A percentile compares a stretch with the other conserved stretches of the same genome.
phyloP scores from a whole-genome alignment of 1,284 basidiomycete species.

The Apiotrichum akiyoshidainum region DNA sequence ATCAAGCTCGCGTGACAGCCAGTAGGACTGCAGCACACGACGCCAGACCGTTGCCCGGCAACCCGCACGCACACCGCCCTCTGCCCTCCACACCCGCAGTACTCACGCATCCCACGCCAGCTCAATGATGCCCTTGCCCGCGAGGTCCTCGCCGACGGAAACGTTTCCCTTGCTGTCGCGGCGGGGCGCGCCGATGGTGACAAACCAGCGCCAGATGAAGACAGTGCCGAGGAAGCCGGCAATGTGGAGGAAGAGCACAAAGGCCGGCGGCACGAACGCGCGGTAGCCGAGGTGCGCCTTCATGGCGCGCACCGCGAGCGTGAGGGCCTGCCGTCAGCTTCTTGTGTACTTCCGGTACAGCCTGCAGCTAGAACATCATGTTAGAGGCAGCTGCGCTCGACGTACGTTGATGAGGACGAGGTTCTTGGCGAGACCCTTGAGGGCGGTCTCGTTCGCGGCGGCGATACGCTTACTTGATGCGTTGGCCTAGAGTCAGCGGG shows the following conservation, averaged over 20 bases:
- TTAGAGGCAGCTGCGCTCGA: background rate
- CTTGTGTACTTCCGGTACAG: background rate
- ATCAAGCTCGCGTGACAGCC: too few species aligned
- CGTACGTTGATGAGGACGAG: constrained; percentile 63
- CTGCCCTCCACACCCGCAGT: constrained; percentile 8
- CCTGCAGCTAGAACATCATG: background rate
- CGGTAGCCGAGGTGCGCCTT: constrained; percentile 53
- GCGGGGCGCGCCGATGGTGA: constrained; percentile 69
- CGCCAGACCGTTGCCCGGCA: too few species aligned
- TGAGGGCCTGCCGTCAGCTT: constrained; percentile 35
- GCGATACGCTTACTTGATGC: constrained; percentile 81
- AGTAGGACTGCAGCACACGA: too few species aligned
- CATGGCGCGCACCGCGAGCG: constrained; percentile 66
- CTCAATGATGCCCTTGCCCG: constrained; percentile 73
- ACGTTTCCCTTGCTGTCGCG: constrained; percentile 70
- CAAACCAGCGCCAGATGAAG: constrained; percentile 72
- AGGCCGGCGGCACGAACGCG: constrained; percentile 53
- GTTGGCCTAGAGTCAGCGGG: constrained; percentile 60
- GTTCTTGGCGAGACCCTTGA: constrained; percentile 67
- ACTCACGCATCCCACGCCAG: constrained; percentile 75
- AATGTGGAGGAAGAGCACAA: constrained; percentile 56
- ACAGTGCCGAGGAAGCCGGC: constrained; percentile 65
- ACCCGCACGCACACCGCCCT: background rate
- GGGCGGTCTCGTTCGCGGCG: constrained; percentile 70
- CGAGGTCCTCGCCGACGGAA: constrained; percentile 76